phyloP scores from a whole-genome alignment of 768 basidiomycete species.

The Lactarius psammicola region DNA sequence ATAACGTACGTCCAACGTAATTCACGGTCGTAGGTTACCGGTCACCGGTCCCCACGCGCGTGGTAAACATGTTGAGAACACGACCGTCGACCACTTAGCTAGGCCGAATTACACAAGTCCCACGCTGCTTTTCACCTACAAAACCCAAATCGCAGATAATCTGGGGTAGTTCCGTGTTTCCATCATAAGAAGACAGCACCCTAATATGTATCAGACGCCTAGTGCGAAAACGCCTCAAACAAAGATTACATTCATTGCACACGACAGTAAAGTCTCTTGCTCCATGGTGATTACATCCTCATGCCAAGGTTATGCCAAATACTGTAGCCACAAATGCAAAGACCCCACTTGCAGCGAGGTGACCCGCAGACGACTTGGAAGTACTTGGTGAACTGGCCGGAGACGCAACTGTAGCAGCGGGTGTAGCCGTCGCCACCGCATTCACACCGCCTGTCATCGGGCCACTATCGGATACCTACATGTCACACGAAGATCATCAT shows the following conservation, averaged over 20 bases:
- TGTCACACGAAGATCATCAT: background rate
- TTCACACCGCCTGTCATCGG: constrained; percentile 43
- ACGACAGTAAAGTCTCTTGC: background rate
- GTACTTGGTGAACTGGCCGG: background rate
- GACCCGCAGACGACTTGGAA: background rate
- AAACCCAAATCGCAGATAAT: background rate
- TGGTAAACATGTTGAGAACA: too few relatives aligned
- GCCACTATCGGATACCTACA: constrained; percentile 41
- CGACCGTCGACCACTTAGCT: too few relatives aligned
- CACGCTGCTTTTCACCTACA: too few relatives aligned
- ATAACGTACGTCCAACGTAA: background rate
- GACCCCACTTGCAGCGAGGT: constrained; percentile 12
- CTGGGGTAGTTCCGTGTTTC: background rate
- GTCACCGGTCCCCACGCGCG: too few relatives aligned
- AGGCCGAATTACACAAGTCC: too few relatives aligned
- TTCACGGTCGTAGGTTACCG: background rate
- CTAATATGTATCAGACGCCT: background rate
- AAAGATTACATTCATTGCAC: background rate
- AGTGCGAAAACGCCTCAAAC: background rate
- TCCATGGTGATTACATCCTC: background rate
- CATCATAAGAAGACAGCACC: background rate
- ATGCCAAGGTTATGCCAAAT: constrained; percentile 12
- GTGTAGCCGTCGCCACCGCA: constrained; percentile 22
- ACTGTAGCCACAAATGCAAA: constrained; percentile 9
- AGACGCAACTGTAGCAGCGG: constrained; percentile 8